Evolutionary conservation across 257 asterid genomes (phyloP).

Genomic region (Solanum microdontum): DNA sequence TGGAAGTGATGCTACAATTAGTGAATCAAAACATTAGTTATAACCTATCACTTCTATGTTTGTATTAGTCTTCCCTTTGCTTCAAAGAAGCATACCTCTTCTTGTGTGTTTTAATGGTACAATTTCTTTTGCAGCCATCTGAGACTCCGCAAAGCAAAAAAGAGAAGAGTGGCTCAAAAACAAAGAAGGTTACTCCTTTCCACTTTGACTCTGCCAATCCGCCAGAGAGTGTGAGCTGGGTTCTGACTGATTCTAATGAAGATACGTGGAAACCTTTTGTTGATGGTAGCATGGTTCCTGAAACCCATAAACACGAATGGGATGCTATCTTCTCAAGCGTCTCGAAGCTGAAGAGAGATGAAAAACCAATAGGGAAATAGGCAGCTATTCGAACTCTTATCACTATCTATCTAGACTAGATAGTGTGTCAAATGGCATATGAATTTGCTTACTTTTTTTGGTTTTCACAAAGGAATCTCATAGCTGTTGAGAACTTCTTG

Average conservation of each 20-base stretch:
- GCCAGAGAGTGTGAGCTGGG: constrained; percentile 9
- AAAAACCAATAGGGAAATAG: background rate
- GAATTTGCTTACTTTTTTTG: background rate
- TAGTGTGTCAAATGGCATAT: background rate
- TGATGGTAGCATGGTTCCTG: background rate
- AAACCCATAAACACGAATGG: constrained; percentile 1
- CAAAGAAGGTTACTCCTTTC: background rate
- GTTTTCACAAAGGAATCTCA: background rate
- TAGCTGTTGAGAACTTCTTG: background rate
- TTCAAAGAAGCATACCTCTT: background rate
- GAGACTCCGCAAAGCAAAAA: background rate
- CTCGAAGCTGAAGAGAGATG: background rate
- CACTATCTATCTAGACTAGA: background rate
- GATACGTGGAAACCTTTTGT: constrained; percentile 7
- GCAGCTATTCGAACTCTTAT: background rate
- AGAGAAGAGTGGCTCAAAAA: constrained; percentile 6
- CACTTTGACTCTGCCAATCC: constrained; percentile 15
- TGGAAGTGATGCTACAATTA: background rate
- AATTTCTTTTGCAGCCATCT: constrained; percentile 8
- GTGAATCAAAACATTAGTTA: background rate
- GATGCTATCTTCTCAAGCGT: constrained; percentile 5
- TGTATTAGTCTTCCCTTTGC: background rate
- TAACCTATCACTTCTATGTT: background rate
- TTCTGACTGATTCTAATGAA: background rate
- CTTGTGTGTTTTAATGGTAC: background rate